These are phyloP conservation scores for Tylopilus sp. DNA, from an alignment of 768 basidiomycete species.

Conservation along the genomic window DNA sequence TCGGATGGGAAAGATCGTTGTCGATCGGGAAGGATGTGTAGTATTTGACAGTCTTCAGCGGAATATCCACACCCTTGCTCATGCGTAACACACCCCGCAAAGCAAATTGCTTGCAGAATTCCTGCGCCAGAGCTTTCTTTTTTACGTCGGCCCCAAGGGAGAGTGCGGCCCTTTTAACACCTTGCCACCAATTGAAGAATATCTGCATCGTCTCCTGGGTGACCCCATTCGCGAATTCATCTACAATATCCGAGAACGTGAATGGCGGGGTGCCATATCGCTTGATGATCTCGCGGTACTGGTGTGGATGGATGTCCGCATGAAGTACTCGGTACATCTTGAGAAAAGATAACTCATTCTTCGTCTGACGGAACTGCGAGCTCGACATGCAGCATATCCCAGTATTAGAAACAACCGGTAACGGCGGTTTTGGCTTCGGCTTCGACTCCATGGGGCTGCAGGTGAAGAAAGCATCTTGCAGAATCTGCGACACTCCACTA, in stretches of 20 bases:
- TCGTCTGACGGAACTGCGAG: slow-evolving; percentile 6
- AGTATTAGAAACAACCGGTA: slow-evolving; percentile 13
- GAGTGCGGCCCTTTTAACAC: background rate
- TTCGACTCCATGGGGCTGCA: background rate
- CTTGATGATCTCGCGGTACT: slow-evolving; percentile 4
- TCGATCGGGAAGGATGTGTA: slow-evolving; percentile 52
- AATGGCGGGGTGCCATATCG: slow-evolving; percentile 9
- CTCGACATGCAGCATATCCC: slow-evolving; percentile 3
- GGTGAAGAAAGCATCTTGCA: slow-evolving; percentile 16
- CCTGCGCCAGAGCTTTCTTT: background rate
- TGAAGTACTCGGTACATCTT: slow-evolving; percentile 7
- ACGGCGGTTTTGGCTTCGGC: slow-evolving; percentile 3
- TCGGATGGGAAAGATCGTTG: slow-evolving; percentile 72
- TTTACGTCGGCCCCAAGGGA: background rate
- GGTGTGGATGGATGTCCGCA: background rate
- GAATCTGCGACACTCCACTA: slow-evolving; percentile 27
- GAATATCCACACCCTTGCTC: slow-evolving; percentile 2
- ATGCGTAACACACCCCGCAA: slow-evolving; percentile 34
- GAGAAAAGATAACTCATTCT: slow-evolving; percentile 6
- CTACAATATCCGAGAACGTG: slow-evolving; percentile 7
- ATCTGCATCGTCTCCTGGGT: slow-evolving; percentile 5
- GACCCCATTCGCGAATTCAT: slow-evolving; percentile 11
- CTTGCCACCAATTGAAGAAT: slow-evolving; percentile 15
- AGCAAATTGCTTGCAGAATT: slow-evolving; percentile 36
- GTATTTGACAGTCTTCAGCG: slow-evolving; percentile 58